These are phyloP conservation scores for Allium cepa DNA, from an alignment of 106 monocot genomes.

Conservation along the genomic window DNA sequence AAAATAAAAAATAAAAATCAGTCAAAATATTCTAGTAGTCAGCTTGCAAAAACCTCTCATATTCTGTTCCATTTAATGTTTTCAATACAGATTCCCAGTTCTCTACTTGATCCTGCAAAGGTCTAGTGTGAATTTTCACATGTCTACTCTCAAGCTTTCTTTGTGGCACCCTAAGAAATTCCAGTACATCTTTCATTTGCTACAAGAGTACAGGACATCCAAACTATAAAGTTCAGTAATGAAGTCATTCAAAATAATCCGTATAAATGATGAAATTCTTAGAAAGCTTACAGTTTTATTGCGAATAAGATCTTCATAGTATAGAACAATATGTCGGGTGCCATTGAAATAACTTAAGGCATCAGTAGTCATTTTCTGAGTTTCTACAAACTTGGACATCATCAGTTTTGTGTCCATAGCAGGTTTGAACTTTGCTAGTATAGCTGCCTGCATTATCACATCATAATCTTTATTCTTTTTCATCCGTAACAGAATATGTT, in stretches of 20 bases:
- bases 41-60: conserved; percentile 38
- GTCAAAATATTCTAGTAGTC: conserved; percentile 13
- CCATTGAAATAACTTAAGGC: conserved; percentile 67
- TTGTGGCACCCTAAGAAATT: conserved; percentile 68
- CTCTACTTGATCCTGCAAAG: conserved; percentile 51
- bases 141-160: conserved; percentile 58
- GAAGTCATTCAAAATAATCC: too few relatives aligned
- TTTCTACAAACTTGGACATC: conserved; percentile 31
- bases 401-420: conserved; percentile 38
- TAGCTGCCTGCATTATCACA: conserved; percentile 40
- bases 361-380: conserved; percentile 35
- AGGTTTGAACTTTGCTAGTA: conserved; percentile 77
- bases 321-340: conserved; percentile 65
- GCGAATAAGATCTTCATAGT: conserved; percentile 78
- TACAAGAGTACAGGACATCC: conserved; percentile 1
- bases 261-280: background rate
- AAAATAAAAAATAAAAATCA: too few relatives aligned
- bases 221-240: too few relatives aligned
- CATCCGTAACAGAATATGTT: too few relatives aligned
- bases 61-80: conserved; percentile 55
- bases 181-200: conserved; percentile 55
- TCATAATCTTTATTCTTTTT: too few relatives aligned
- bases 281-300: conserved; percentile 49
- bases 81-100: conserved; percentile 63
- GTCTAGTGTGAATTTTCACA: conserved; percentile 86